A percentile compares a stretch with the other conserved stretches of the same genome.
Conservation (phyloP, 2,329 filamentous ascomycete species). For the Alternaria hordeiaustralica region DNA sequence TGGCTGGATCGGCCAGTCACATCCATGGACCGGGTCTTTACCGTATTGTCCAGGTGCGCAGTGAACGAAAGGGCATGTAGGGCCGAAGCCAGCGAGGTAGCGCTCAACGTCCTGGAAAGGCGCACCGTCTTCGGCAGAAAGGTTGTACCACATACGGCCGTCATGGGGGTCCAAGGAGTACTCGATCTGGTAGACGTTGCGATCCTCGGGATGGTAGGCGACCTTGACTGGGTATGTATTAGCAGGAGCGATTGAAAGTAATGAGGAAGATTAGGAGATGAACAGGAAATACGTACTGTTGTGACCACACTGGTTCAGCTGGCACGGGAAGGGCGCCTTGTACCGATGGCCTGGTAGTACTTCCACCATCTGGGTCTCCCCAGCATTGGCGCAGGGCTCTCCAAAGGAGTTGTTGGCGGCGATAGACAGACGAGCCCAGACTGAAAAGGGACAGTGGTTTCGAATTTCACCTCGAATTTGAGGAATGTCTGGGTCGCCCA, state of each 20-base stretch:
- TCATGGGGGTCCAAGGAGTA: constrained; percentile 1
- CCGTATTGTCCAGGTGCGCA: neutral
- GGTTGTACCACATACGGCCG: constrained; percentile 5
- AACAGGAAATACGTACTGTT: neutral
- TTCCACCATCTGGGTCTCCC: neutral
- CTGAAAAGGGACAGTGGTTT: neutral
- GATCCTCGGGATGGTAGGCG: neutral
- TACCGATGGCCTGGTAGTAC: neutral
- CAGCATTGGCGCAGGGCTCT: neutral
- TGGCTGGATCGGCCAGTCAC: constrained; percentile 4
- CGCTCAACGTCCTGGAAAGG: constrained; percentile 1
- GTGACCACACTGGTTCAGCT: constrained; percentile 1
- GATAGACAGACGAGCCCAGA: neutral
- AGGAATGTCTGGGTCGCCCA: neutral
- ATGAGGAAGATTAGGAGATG: neutral
- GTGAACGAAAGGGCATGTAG: constrained; percentile 1
- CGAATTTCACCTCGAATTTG: neutral
- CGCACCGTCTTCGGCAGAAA: constrained; percentile 3
- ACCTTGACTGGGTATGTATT: neutral
- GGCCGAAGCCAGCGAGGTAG: neutral
- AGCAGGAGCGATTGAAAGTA: neutral
- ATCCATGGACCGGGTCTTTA: constrained; percentile 2
- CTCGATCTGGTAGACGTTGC: constrained; percentile 3
- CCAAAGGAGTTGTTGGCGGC: neutral
- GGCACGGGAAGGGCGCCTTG: neutral